A percentile compares a stretch with the other conserved stretches of the same genome.
phyloP scores from a whole-genome alignment of 768 basidiomycete species.

The Epithele typhae region DNA sequence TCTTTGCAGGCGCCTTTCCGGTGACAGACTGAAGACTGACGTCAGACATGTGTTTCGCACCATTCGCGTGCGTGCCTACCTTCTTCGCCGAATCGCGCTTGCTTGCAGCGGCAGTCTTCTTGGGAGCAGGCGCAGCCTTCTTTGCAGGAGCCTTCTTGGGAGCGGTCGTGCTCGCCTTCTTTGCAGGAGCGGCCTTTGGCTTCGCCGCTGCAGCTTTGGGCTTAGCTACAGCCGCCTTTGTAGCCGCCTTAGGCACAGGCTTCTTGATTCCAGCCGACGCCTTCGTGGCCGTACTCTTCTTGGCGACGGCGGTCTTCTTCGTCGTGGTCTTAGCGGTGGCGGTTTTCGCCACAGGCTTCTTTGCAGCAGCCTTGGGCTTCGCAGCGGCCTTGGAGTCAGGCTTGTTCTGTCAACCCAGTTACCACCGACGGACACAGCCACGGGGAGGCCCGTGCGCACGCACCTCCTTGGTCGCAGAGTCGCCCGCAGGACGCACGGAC shows the following conservation, averaged over 20 bases:
- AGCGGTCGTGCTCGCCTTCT: conserved; percentile 16
- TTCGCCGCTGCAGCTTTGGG: conserved; percentile 15
- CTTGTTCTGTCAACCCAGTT: conserved; percentile 27
- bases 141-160: conserved; percentile 29
- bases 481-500: conserved; percentile 34
- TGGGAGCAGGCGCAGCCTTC: conserved; percentile 37
- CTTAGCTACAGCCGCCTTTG: conserved; percentile 18
- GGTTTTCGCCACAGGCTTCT: conserved; percentile 21
- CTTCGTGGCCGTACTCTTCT: conserved; percentile 37
- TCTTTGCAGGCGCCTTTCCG: conserved; percentile 11
- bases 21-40: conserved; percentile 10
- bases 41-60: too few relatives aligned
- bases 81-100: conserved; percentile 62
- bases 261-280: conserved; percentile 35
- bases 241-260: conserved; percentile 34
- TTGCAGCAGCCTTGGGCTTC: conserved; percentile 2
- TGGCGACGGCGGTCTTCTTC: conserved; percentile 21
- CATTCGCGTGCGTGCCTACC: too few relatives aligned
- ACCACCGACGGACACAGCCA: conserved; percentile 15
- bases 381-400: conserved; percentile 23
- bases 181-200: conserved; percentile 13
- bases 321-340: conserved; percentile 28
- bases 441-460: conserved; percentile 21
- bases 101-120: conserved; percentile 33
- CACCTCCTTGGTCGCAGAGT: conserved; percentile 54